These are phyloP conservation scores for Aspergillus sp. DNA, from an alignment of 2,329 filamentous ascomycete genomes.

Conservation along the genomic window DNA sequence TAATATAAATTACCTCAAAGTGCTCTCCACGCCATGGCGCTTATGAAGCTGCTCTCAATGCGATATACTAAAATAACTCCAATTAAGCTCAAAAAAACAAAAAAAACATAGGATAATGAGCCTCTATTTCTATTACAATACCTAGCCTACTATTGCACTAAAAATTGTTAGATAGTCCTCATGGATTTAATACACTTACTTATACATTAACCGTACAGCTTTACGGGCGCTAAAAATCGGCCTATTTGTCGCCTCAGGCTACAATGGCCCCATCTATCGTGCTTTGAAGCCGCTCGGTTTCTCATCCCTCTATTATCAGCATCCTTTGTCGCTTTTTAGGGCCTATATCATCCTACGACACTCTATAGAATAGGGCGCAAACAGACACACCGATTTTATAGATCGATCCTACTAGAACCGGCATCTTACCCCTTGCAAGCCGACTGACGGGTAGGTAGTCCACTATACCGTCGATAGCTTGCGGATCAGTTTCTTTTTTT, in stretches of 20 bases:
- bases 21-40: neutral
- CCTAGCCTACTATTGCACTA: too few species aligned
- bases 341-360: neutral
- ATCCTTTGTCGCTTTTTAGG: neutral
- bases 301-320: neutral
- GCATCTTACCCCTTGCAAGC: neutral
- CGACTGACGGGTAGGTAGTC: neutral
- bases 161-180: neutral
- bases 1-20: neutral
- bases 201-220: neutral
- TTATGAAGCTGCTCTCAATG: neutral
- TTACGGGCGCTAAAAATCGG: neutral
- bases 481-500: neutral
- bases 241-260: neutral
- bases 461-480: neutral
- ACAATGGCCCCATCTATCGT: neutral
- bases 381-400: neutral
- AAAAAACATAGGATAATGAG: too few species aligned
- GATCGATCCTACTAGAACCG: neutral
- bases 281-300: neutral
- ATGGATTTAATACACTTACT: neutral
- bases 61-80: neutral
- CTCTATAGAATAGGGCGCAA: neutral
- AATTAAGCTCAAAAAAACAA: neutral
- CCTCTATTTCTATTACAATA: too few species aligned